Conservation (phyloP, 352 stramenopile genomes). For the Phytophthora sp. region DNA sequence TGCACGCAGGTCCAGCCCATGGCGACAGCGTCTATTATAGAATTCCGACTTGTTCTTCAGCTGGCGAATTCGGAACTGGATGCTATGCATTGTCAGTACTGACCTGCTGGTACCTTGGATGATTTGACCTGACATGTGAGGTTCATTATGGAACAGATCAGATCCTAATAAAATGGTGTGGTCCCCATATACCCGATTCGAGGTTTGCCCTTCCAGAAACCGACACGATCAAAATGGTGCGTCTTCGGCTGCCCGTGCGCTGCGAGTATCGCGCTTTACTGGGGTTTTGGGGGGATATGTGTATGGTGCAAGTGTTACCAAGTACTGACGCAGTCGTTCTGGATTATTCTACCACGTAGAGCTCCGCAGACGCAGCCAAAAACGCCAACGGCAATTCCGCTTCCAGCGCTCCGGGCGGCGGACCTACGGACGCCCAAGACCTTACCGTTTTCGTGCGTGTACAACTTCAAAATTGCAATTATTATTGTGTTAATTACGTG, state of each 20-base stretch:
- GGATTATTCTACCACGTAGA: conserved; percentile 30
- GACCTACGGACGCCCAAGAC: conserved; percentile 57
- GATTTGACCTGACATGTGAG: conserved; percentile 10
- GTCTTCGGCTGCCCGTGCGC: conserved; percentile 2
- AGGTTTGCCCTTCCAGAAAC: conserved; percentile 18
- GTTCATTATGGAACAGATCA: conserved; percentile 14
- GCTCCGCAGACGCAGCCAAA: conserved; percentile 49
- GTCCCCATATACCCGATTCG: not conserved
- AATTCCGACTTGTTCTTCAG: conserved; percentile 10
- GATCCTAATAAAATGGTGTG: conserved; percentile 8
- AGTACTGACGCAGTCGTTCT: conserved; percentile 4
- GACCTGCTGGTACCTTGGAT: not conserved
- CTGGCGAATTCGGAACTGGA: conserved; percentile 28
- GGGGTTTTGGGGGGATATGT: not conserved
- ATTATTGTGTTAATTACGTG: conserved; percentile 1
- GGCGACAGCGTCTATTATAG: no score
- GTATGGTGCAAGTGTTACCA: not conserved
- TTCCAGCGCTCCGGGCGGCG: conserved; percentile 15
- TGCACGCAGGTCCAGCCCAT: conserved; percentile 51
- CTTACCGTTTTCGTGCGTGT: conserved; percentile 71
- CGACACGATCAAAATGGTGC: conserved; percentile 37
- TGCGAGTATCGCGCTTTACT: not conserved
- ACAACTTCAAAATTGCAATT: not conserved
- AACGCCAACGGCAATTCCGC: conserved; percentile 35
- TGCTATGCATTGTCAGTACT: not conserved